A percentile compares a stretch with the other conserved stretches of the same genome.
Evolutionary conservation across 2,329 filamentous ascomycete species (phyloP).

Genomic region (Clonostachys sp.): DNA sequence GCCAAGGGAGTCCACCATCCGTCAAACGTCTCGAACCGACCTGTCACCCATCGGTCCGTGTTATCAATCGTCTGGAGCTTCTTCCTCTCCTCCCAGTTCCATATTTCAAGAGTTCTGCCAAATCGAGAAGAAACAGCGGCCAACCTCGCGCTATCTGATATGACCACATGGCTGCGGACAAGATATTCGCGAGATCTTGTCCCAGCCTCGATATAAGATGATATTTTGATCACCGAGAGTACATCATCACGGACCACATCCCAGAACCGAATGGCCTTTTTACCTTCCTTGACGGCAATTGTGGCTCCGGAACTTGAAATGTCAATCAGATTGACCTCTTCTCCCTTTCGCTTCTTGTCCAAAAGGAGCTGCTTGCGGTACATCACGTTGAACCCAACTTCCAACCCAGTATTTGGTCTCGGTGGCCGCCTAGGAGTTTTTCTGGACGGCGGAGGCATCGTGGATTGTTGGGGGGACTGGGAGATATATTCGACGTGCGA

Average conservation of each 20-base stretch:
- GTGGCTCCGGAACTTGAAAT: conserved; percentile 22
- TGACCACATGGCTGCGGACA: conserved; percentile 32
- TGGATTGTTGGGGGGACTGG: no score
- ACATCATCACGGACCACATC: conserved; percentile 76
- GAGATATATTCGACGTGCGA: no score
- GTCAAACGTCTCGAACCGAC: conserved; percentile 26
- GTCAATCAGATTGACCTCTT: conserved; percentile 26
- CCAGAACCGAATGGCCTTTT: conserved; percentile 90
- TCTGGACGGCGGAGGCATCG: no score
- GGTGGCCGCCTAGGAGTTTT: no score
- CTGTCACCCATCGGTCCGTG: conserved; percentile 30
- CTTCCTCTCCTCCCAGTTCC: conserved; percentile 31
- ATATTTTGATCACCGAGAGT: conserved; percentile 37
- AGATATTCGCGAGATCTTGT: conserved; percentile 32
- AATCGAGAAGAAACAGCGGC: conserved; percentile 30
- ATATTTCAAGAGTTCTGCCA: conserved; percentile 30
- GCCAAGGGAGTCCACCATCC: conserved; percentile 24
- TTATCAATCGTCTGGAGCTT: conserved; percentile 27
- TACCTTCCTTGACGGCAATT: conserved; percentile 27
- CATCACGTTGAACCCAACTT: no score
- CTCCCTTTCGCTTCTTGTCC: conserved; percentile 15
- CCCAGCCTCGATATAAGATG: conserved; percentile 29
- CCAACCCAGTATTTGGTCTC: no score
- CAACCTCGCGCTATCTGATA: conserved; percentile 28
- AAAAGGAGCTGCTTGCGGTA: conserved; percentile 12